Evolutionary conservation across 2,329 filamentous ascomycete species (phyloP), one percentile per base, ranked within the genome.

Genomic region (Talaromyces marneffei): DNA sequence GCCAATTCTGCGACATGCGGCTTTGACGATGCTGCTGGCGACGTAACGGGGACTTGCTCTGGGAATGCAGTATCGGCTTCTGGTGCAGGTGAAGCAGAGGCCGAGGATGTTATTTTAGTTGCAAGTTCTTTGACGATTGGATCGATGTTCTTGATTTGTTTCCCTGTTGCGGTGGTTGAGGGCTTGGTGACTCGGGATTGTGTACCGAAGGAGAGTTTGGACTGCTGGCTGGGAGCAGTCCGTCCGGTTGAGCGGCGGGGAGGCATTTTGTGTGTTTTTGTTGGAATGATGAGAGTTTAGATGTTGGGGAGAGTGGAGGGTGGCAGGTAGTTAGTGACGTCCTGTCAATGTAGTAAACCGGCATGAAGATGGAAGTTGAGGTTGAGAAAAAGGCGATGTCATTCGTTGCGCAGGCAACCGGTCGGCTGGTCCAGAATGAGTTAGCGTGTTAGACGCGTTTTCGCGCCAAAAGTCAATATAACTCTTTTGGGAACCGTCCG

Each of bases 141-240:
- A 33, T 63, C 64, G 20, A 57, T 44, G 53, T 64, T 63, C 37
- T 64, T 64, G 14, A 33, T 59, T 31, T 66, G 65, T 59, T 65
- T 65, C n/a, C 25, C 69, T 48, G 69, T 69, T n/a, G 69, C 66
- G 57, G 64, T 71, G 60, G 62, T 74, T 42, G 77, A 70, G 50
- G 83, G 77, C 72, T 88, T 88, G 59, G 84, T 86, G 66, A 88
- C 79, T 74, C 80, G 80, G 39, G 79, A 77, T 64, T 80, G 78
- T 63, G 78, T 77, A 66, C 84, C 80, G 76, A 89, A 88, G 40
- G 85, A 83, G 66, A 88, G 82, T n/a, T 82, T 87, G 7, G 82
- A 78, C 72, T 87, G 84, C 61, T 77, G 72, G 63, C 78, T 69
- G 42, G 77, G 69, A 62, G 74, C 67, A 54, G 77, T 71, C 29